These are phyloP conservation scores for Neurospora intermedia DNA, from an alignment of 495 filamentous ascomycete genomes.

Conservation along the genomic window DNA sequence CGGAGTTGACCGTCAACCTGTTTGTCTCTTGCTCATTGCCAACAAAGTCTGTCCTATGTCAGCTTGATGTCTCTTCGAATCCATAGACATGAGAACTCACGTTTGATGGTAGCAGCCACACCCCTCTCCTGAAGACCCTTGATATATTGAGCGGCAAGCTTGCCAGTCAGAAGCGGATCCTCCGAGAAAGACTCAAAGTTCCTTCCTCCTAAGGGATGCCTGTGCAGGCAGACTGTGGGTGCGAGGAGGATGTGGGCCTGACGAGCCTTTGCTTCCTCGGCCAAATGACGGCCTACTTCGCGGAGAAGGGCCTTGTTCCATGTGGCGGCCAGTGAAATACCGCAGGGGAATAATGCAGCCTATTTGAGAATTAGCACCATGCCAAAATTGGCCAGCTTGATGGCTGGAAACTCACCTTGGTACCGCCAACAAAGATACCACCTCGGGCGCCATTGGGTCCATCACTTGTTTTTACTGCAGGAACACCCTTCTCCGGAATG, in stretches of 20 bases:
- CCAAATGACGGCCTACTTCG: conserved; percentile 59
- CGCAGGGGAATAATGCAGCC: conserved; percentile 65
- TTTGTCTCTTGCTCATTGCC: conserved; percentile 80
- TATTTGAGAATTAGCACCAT: conserved; percentile 34
- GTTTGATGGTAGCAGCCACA: conserved; percentile 72
- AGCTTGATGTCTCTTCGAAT: conserved; percentile 5
- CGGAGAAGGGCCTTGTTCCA: conserved; percentile 64
- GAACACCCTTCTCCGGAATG: conserved; percentile 57
- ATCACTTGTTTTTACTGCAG: conserved; percentile 63
- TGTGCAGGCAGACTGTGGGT: conserved; percentile 74
- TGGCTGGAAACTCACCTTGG: conserved; percentile 34
- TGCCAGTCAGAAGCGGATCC: conserved; percentile 69
- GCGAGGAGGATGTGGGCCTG: conserved; percentile 65
- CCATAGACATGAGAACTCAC: conserved; percentile 18
- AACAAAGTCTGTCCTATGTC: conserved; percentile 50
- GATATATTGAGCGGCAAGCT: conserved; percentile 60
- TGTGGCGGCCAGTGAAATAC: conserved; percentile 66
- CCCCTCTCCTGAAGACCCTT: conserved; percentile 65
- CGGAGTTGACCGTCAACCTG: conserved; percentile 59
- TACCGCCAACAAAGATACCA: conserved; percentile 53
- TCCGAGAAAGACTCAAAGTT: conserved; percentile 86
- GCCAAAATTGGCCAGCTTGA: conserved; percentile 21
- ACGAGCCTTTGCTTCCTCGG: conserved; percentile 60
- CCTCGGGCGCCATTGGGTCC: conserved; percentile 73
- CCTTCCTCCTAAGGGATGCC: conserved; percentile 69